Conservation (phyloP, 1,284 basidiomycete species). For the Moesziomyces parantarcticus region DNA sequence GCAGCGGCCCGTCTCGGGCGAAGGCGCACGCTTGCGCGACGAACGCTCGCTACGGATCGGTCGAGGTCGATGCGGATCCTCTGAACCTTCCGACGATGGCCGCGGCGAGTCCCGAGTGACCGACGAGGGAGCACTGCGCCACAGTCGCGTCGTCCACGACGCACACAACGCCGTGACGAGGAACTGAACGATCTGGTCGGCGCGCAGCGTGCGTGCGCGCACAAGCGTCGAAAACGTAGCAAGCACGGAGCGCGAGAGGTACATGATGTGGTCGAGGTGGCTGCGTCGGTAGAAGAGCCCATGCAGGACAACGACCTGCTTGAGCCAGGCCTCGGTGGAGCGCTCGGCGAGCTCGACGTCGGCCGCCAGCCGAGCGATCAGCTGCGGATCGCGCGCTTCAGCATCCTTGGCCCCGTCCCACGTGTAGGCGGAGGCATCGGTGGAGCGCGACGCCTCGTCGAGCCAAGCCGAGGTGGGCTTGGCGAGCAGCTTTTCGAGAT, state of each 20-base stretch:
- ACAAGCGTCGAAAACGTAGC: constrained; percentile 45
- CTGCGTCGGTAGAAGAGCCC: constrained; percentile 53
- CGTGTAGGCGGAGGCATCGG: constrained; percentile 6
- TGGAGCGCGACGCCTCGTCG: constrained; percentile 16
- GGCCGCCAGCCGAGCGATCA: constrained; percentile 21
- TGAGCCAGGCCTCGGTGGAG: constrained; percentile 32
- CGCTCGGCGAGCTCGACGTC: constrained; percentile 24
- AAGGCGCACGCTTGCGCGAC: constrained; percentile 31
- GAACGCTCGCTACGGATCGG: constrained; percentile 74
- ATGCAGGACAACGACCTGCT: constrained; percentile 56
- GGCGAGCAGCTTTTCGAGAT: constrained; percentile 74
- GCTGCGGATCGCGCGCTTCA: constrained; percentile 24
- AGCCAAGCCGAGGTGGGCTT: constrained; percentile 50
- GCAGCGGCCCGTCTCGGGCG: constrained; percentile 36
- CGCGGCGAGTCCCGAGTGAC: constrained; percentile 26
- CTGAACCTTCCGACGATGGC: constrained; percentile 26
- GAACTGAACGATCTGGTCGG: constrained; percentile 60
- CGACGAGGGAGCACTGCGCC: constrained; percentile 34
- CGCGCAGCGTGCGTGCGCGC: constrained; percentile 41
- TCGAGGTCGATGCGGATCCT: constrained; percentile 37
- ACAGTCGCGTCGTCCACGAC: constrained; percentile 56
- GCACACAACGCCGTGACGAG: constrained; percentile 58
- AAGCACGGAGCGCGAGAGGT: constrained; percentile 49
- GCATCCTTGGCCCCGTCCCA: constrained; percentile 34
- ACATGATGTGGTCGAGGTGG: constrained; percentile 45